Evolutionary conservation across 495 filamentous ascomycete genomes (phyloP).

Genomic region (Xylaria sp.): DNA sequence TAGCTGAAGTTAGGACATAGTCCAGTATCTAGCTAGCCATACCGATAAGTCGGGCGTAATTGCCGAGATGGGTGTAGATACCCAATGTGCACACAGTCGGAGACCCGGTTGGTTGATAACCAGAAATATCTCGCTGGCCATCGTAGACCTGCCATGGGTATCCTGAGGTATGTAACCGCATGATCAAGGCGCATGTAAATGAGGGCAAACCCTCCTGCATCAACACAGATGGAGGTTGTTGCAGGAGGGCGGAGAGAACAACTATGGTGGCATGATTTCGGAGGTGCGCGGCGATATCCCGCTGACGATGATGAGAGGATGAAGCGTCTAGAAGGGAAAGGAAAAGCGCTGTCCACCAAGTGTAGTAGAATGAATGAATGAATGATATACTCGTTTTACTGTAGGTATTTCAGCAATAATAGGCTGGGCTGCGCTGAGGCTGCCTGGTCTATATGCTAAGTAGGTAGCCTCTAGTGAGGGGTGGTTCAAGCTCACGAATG

Average conservation of each 20-base stretch:
- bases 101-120: neutral
- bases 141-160: neutral
- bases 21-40: neutral
- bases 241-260: neutral
- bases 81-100: neutral
- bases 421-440: neutral
- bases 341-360: neutral
- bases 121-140: neutral
- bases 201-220: neutral
- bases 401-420: too few species aligned
- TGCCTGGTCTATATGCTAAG: too few species aligned
- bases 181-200: neutral
- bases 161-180: neutral
- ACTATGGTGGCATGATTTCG: slow-evolving; percentile 21
- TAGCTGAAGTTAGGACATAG: neutral
- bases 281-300: neutral
- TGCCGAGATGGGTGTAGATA: neutral
- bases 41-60: neutral
- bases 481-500: neutral
- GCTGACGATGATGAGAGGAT: neutral
- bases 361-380: too few species aligned
- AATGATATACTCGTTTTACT: neutral
- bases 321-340: neutral
- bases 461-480: neutral
- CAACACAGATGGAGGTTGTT: neutral